Evolutionary conservation across 768 basidiomycete species (phyloP).

Genomic region (Tricholoma hemisulphureum): DNA sequence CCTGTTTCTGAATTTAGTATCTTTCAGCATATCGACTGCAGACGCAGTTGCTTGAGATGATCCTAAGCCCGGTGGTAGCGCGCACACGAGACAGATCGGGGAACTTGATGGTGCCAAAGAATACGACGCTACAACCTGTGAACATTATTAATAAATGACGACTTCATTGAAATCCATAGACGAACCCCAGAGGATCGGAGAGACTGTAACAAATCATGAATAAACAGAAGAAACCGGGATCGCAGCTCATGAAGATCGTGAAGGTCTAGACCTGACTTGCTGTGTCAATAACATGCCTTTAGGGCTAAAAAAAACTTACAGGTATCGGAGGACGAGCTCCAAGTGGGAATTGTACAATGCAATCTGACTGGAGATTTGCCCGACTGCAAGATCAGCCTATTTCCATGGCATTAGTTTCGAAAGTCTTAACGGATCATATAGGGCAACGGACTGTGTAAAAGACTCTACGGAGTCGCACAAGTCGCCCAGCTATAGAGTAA

Average conservation of each 20-base stretch:
- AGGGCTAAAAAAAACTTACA: slow-evolving; percentile 41
- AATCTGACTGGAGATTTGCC: slow-evolving; percentile 50
- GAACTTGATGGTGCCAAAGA: slow-evolving; percentile 60
- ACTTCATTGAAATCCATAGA: slow-evolving; percentile 8
- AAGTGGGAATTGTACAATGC: slow-evolving; percentile 68
- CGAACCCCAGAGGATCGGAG: slow-evolving; percentile 62
- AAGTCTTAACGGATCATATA: neutral
- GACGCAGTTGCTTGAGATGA: slow-evolving; percentile 40
- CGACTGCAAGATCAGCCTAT: slow-evolving; percentile 49
- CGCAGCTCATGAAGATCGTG: slow-evolving; percentile 68
- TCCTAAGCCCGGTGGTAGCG: slow-evolving; percentile 43
- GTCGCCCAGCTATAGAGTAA: slow-evolving; percentile 43
- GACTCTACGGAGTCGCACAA: slow-evolving; percentile 57
- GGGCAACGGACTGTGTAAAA: slow-evolving; percentile 53
- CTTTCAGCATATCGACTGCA: slow-evolving; percentile 46
- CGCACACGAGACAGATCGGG: slow-evolving; percentile 58
- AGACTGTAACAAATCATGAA: slow-evolving; percentile 61
- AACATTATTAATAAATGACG: slow-evolving; percentile 6
- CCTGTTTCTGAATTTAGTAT: slow-evolving; percentile 42
- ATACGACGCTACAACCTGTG: slow-evolving; percentile 62
- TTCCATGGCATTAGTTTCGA: neutral
- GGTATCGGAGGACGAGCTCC: slow-evolving; percentile 54
- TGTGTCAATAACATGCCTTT: neutral
- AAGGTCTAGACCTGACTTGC: slow-evolving; percentile 55
- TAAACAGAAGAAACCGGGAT: slow-evolving; percentile 57